Percentiles rank a stretch among this genome's conserved stretches.
These are phyloP conservation scores for Corchorus capsularis DNA, from an alignment of 345 rosid species.

Conservation along the genomic window DNA sequence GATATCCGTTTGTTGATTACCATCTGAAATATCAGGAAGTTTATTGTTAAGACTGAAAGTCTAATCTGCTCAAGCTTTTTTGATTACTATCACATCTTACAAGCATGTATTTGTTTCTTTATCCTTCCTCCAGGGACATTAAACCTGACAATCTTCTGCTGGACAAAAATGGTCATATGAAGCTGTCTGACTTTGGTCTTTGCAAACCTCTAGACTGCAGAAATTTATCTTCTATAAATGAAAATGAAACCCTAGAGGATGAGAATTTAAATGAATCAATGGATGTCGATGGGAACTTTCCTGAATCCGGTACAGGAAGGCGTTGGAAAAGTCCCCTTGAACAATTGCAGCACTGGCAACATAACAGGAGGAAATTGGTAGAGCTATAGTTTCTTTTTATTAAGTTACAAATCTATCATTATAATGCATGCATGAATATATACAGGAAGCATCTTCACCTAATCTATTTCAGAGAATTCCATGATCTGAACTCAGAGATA, in stretches of 20 bases:
- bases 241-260: constrained; percentile 72
- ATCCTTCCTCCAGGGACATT: constrained; percentile 65
- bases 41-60: constrained; percentile 14
- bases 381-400: constrained; percentile 5
- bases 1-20: constrained; percentile 23
- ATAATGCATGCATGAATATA: not conserved
- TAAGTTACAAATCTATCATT: not conserved
- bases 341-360: constrained; percentile 92
- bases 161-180: constrained; percentile 91
- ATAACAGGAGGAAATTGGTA: constrained; percentile 87
- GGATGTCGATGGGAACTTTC: constrained; percentile 57
- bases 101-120: constrained; percentile 15
- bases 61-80: constrained; percentile 11
- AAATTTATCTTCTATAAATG: constrained; percentile 65
- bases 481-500: not conserved
- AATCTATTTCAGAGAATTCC: not conserved
- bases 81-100: constrained; percentile 5
- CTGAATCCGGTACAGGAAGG: constrained; percentile 56
- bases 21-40: constrained; percentile 2
- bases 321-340: constrained; percentile 81
- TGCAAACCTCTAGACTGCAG: constrained; percentile 96
- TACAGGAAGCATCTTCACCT: not conserved
- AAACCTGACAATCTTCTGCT: constrained; percentile 92
- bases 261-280: constrained; percentile 62
- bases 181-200: constrained; percentile 96